phyloP scores from a whole-genome alignment of 78 protist genomes.

The Dictyostelium capitatum region DNA sequence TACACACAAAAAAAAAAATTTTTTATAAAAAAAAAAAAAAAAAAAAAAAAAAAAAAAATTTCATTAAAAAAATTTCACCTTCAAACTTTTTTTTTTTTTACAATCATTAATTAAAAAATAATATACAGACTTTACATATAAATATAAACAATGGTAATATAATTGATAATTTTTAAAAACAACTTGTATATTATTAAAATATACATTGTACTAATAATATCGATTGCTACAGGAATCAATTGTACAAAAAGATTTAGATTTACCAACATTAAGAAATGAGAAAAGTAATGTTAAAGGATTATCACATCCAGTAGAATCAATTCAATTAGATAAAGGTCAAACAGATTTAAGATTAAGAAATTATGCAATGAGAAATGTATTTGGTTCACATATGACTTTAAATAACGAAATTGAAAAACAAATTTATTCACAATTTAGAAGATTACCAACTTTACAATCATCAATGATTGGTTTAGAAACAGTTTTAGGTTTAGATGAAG shows the following conservation, averaged over 20 bases:
- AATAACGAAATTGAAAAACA: conserved; percentile 58
- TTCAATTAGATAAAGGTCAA: conserved; percentile 53
- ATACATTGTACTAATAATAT: too few species aligned
- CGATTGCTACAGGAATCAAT: background rate
- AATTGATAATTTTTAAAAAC: too few species aligned
- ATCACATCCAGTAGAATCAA: conserved; percentile 63
- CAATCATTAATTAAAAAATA: too few species aligned
- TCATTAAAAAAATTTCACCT: too few species aligned
- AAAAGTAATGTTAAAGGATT: conserved; percentile 9
- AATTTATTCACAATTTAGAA: conserved; percentile 69
- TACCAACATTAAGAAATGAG: conserved; percentile 16
- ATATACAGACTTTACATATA: too few species aligned
- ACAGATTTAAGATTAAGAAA: conserved; percentile 50
- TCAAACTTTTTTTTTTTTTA: too few species aligned
- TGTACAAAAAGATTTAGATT: conserved; percentile 25
- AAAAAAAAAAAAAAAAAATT: too few species aligned
- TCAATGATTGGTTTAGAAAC: conserved; percentile 73
- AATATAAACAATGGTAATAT: too few species aligned
- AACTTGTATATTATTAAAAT: too few species aligned
- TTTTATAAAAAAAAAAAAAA: too few species aligned
- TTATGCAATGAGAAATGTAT: conserved; percentile 54
- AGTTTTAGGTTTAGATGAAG: conserved; percentile 69
- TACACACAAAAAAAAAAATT: too few species aligned
- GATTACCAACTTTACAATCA: conserved; percentile 73
- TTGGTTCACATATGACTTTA: conserved; percentile 57